Percentiles rank a stretch among this genome's conserved stretches.
Conservation (phyloP, 192 early-diverging fungal genomes). For the Funneliformis geosporum region DNA sequence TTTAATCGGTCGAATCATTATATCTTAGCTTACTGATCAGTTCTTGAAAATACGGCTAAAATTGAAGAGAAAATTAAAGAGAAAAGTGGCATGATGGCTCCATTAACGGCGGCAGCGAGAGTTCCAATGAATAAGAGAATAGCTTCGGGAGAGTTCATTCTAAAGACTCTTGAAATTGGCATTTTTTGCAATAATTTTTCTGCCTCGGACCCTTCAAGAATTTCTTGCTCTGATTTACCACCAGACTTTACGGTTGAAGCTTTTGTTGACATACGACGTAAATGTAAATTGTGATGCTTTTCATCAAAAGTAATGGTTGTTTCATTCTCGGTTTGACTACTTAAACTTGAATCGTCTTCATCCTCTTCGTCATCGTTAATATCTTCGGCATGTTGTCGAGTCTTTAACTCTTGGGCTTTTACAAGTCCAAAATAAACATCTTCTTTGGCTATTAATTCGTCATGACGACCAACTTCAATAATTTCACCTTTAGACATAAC, state of each 20-base stretch:
- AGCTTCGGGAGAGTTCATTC: constrained; percentile 59
- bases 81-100: constrained; percentile 78
- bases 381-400: constrained; percentile 16
- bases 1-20: constrained; percentile 50
- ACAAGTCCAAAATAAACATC: constrained; percentile 58
- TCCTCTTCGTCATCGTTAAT: constrained; percentile 31
- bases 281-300: constrained; percentile 35
- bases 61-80: constrained; percentile 58
- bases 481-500: constrained; percentile 13
- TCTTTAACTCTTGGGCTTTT: constrained; percentile 60
- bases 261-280: constrained; percentile 43
- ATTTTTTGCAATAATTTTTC: constrained; percentile 48
- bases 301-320: constrained; percentile 34
- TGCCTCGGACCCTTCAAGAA: constrained; percentile 42
- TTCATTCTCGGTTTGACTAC: constrained; percentile 35
- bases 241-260: constrained; percentile 51
- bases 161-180: constrained; percentile 55
- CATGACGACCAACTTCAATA: constrained; percentile 42
- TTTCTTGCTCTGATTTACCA: constrained; percentile 41
- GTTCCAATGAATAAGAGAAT: constrained; percentile 55
- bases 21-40: constrained; percentile 3
- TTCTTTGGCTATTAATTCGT: constrained; percentile 47
- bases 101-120: constrained; percentile 64
- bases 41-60: background rate
- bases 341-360: constrained; percentile 29